Base-by-base conservation (phyloP, 192 early-diverging fungal genomes). In the Kappamyces sp. region DNA sequence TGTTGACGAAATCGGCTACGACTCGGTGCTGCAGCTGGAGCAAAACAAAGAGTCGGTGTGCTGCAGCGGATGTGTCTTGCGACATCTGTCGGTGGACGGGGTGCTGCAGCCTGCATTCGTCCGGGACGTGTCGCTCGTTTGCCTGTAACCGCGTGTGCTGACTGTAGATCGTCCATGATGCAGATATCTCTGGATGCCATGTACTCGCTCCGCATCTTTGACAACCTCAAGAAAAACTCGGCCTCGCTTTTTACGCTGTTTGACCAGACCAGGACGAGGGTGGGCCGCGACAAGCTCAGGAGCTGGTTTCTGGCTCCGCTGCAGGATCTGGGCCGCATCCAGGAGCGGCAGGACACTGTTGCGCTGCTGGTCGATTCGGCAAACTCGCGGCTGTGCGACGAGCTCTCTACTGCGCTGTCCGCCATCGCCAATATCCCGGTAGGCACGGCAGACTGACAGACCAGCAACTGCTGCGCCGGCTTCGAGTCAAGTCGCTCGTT, bases 251-350 rank as follows among this genome's bases (percentile, higher is more conserved):
- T 57, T 57, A 31, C 3, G 55, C 32, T 57, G 5, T 8, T 90
- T 35, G 75, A 88, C 55, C 67, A 74, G 12, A 88, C 88, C 2
- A 61, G 66, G 3, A 87, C 87, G 8, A 36, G 68, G 9, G 53
- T 76, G 4, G 89, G 89, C 3, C 65, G 68, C 41, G 51, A 73
- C 32, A 58, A 84, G 0, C 58, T 91, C 15, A 74, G 66, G 43
- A 74, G 82, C 60, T 92, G 90, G 89, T 73, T 90, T 8, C 65
- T 84, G 6, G 64, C 78, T 15, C 90, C 90, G 2, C 74, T 64
- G 2, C 47, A 75, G 40, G 76, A 86, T 36, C 41, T 78, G 9
- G 34, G 51, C 2, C 44, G 74, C 5, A 65, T 91, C 5, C 6
- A 65, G 3, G 47, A 68, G 2, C 74, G 90, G 7, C 87, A 86